phyloP scores from a whole-genome alignment of 1,284 basidiomycete genomes.

The Vanrija pseudolonga region DNA sequence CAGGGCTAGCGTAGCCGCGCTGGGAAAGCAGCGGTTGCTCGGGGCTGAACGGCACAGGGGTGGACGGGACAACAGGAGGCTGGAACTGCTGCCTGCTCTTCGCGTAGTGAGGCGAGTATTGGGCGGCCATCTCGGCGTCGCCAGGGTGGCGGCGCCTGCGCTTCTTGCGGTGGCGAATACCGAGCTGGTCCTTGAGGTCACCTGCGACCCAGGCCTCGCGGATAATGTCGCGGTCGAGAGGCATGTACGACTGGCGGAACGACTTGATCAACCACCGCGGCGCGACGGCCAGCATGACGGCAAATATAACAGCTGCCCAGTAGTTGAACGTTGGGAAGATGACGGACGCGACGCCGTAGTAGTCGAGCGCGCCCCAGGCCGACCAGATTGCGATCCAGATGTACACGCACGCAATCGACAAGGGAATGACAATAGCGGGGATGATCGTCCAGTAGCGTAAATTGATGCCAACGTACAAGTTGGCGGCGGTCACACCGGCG shows the following conservation, averaged over 20 bases:
- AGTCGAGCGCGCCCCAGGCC: conserved; percentile 64
- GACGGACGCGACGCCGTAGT: conserved; percentile 66
- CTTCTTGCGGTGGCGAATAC: conserved; percentile 53
- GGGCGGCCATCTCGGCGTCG: background rate
- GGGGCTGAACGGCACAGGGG: background rate
- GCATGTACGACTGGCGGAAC: conserved; percentile 31
- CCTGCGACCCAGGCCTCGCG: conserved; percentile 84
- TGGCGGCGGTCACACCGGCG: conserved; percentile 80
- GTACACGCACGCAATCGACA: conserved; percentile 73
- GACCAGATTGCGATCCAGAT: conserved; percentile 85
- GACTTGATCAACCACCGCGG: conserved; percentile 36
- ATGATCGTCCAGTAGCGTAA: conserved; percentile 87
- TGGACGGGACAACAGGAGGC: background rate
- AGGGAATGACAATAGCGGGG: conserved; percentile 72
- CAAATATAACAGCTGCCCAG: conserved; percentile 71
- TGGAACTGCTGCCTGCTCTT: background rate
- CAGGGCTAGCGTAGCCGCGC: background rate
- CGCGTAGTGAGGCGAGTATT: background rate
- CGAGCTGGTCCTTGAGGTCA: conserved; percentile 75
- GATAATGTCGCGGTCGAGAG: conserved; percentile 63
- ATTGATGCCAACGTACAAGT: conserved; percentile 81
- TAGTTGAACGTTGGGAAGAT: conserved; percentile 75
- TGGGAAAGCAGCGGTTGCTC: background rate
- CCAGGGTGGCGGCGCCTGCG: conserved; percentile 5
- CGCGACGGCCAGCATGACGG: conserved; percentile 68